Base-by-base conservation (phyloP, 139 green algal species). In the Micromonas commoda region DNA sequence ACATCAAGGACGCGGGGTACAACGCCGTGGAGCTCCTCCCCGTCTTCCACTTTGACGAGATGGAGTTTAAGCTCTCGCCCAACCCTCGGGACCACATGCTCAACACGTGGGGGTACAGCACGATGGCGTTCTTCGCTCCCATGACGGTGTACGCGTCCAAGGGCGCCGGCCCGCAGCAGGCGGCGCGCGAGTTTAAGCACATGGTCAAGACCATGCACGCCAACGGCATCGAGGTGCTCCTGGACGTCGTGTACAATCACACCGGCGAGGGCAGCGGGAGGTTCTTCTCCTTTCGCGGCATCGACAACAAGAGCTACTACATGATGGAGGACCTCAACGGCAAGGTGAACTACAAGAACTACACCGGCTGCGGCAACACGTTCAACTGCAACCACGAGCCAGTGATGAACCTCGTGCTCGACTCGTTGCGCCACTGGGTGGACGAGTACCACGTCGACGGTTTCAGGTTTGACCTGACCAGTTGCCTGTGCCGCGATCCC, bases 241-340 rank as follows among this genome's bases (percentile, higher is more conserved):
- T 98, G 71, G 95, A 98, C 76, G 94, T 98, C 4, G 95, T 99
- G 67, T 97, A 97, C 90, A 99, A 99, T 87, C 95, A 98, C 90
- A 98, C 95, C 19, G 93, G 92, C 1, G 95, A 99, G 82, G 92
- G 92, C 69, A 96, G 96, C 81, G 89, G 97, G 67, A 92, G 91
- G 13, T 67, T 96, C 3, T 81, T 67, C 26, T 96, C 87, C n/a
- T 97, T 98, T 86, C 84, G 91, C 63, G 95, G 95, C 35, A 88
- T 99, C 73, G 95, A 98, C 86, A 97, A 99, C 88, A 84, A 54
- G 74, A 72, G 31, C 23, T 80, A 80, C 32, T 80, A 80, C 74
- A 73, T 73, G 66, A 75, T 75, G 68, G 32, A 32, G 16, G 21
- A 63, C n/a, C 61, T 71, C 20, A 32, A 64, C 4, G 6, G 35